Evolutionary conservation across 306 rosid species (phyloP).

Genomic region (Spatholobus suberectus): DNA sequence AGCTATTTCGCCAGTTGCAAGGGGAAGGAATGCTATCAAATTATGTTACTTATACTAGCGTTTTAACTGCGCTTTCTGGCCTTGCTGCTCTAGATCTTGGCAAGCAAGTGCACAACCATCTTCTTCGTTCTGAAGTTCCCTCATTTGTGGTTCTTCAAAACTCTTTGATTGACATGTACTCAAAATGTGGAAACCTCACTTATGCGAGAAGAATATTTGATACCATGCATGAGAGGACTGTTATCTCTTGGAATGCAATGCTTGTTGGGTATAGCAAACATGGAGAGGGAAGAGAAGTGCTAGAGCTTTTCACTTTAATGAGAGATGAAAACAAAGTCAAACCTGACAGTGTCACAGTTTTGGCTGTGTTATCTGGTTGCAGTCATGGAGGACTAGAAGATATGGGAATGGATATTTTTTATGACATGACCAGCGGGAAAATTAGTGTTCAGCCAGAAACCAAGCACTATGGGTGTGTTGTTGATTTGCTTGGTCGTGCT

Average conservation of each 20-base stretch:
- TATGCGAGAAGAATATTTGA: constrained; percentile 78
- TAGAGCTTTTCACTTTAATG: constrained; percentile 74
- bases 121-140: constrained; percentile 65
- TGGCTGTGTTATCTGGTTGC: constrained; percentile 91
- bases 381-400: constrained; percentile 88
- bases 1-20: constrained; percentile 68
- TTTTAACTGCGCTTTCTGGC: constrained; percentile 85
- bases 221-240: constrained; percentile 72
- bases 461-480: constrained; percentile 86
- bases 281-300: constrained; percentile 86
- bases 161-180: constrained; percentile 91
- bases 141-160: constrained; percentile 80
- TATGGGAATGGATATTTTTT: constrained; percentile 70
- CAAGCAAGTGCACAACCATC: constrained; percentile 80
- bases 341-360: constrained; percentile 75
- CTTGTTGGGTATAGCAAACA: constrained; percentile 88
- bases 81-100: constrained; percentile 90
- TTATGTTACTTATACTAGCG: constrained; percentile 81
- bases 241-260: constrained; percentile 93
- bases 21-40: constrained; percentile 81
- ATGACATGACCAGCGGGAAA: constrained; percentile 60
- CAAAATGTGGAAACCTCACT: constrained; percentile 82
- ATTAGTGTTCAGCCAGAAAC: constrained; percentile 67
- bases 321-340: constrained; percentile 67
- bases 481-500: constrained; percentile 89